Evolutionary conservation across 305 asterid genomes (phyloP).

Genomic region (Caryopteris hybrid): DNA sequence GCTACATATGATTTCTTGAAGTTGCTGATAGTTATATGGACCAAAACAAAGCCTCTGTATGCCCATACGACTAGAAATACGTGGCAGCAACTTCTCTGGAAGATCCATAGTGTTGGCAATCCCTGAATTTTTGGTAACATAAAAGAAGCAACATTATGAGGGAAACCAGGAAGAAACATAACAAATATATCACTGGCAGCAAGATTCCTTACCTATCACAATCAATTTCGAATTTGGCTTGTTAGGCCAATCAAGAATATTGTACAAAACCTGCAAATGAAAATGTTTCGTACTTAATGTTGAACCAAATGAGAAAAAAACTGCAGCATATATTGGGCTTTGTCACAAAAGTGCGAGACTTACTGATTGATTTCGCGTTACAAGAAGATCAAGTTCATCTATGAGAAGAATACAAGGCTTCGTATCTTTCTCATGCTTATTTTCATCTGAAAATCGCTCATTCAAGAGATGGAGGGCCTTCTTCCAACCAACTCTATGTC

Average conservation of each 20-base stretch:
- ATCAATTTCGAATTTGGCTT: conserved; percentile 83
- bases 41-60: conserved; percentile 98
- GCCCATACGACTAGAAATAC: conserved; percentile 98
- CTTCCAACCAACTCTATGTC: conserved; percentile 93
- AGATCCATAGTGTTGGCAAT: conserved; percentile 99
- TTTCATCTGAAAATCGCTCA: conserved; percentile 72
- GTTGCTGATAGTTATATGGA: conserved; percentile 90
- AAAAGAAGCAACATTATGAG: conserved; percentile 12
- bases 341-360: conserved; percentile 21
- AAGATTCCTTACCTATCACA: conserved; percentile 68
- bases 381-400: conserved; percentile 91
- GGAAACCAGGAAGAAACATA: background rate
- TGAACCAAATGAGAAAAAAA: background rate
- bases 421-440: conserved; percentile 40
- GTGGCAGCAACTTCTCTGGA: conserved; percentile 96
- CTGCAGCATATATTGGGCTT: background rate
- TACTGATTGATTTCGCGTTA: conserved; percentile 94
- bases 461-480: conserved; percentile 83
- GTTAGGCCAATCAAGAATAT: conserved; percentile 97
- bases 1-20: conserved; percentile 83
- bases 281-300: conserved; percentile 10
- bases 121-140: conserved; percentile 42
- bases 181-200: conserved; percentile 8
- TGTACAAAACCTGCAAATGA: conserved; percentile 71
- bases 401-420: conserved; percentile 93